Evolutionary conservation across 306 rosid species (phyloP), one percentile per base, ranked within the genome.

Genomic region (Citrullus mucosospermus): DNA sequence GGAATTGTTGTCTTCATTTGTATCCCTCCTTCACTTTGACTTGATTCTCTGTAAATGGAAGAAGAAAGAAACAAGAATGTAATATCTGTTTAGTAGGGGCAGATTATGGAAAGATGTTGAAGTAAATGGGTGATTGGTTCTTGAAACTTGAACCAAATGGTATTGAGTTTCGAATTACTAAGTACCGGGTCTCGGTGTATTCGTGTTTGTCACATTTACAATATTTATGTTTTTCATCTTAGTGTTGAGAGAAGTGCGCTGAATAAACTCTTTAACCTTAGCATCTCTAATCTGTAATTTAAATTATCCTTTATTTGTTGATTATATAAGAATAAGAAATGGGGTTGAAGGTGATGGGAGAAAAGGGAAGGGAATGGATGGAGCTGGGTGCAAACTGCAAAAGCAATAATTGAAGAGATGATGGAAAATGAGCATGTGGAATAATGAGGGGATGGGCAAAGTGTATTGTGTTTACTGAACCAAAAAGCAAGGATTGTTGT

Each of bases 351-450:
- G 68, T 60, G 39, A 25, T 61, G 68, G 41, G 41, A 41, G 36
- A 32, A 32, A 32, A 32, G 36, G 36, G 4, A 32, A 3, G 46
- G 46, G 15, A 48, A 12, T 2, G 30, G 22, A 15, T 0, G 28
- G 53, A 18, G 73, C 51, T 18, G 56, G 50, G 6, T 36, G 39
- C 6, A 36, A 36, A 36, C 39, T 36, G 46, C 54, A 48, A 48
- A 3, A 48, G 41, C 57, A 71, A 71, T 71, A 71, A 71, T 71
- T 71, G 77, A 25, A 48, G 77, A 46, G 39, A 46, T 70, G 76
- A 22, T 3, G 48, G 3, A 3, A 16, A 70, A 25, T 22, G 8
- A 12, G 41, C 58, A 46, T 71, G 77, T 71, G 59, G 58, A 46
- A 71, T 71, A 46, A 71, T 48, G 77, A 48, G 22, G 48, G 8